A percentile compares a stretch with the other conserved stretches of the same genome.
These are phyloP conservation scores for Straminergon stramineum DNA, from an alignment of 225 moss, liverwort and hornwort species.

Conservation along the genomic window DNA sequence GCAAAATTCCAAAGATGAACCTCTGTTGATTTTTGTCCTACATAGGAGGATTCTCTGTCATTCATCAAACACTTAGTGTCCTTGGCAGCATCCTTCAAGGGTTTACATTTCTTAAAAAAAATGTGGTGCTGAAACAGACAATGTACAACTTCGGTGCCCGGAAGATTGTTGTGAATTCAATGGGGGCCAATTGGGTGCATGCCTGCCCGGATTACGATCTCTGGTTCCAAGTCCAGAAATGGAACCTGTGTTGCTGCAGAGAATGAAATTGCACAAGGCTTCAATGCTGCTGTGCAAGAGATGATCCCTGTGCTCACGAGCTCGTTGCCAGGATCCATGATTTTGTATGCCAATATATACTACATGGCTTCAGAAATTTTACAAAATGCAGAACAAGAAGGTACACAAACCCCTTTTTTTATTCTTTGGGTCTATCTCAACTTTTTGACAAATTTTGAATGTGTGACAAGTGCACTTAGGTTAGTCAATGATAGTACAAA, in stretches of 20 bases:
- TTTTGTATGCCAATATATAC: constrained; percentile 27
- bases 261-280: constrained; percentile 38
- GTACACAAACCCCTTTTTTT: not conserved
- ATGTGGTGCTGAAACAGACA: not conserved
- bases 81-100: accelerated
- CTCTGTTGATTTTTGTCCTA: accelerated
- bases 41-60: not conserved
- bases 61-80: accelerated
- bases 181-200: constrained; percentile 74
- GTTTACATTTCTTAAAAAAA: not conserved
- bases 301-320: constrained; percentile 4
- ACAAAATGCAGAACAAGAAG: constrained; percentile 7
- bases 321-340: constrained; percentile 13
- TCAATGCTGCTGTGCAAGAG: constrained; percentile 25
- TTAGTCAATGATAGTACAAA: not conserved
- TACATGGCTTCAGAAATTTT: not conserved
- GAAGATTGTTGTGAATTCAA: constrained; percentile 25
- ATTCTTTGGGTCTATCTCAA: not conserved
- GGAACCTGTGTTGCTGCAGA: constrained; percentile 29
- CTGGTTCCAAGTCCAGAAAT: not conserved
- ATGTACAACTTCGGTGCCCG: constrained; percentile 56
- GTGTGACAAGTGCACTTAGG: too few species aligned
- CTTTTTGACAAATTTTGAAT: not conserved
- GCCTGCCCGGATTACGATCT: constrained; percentile 18
- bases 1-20: not conserved